Percentiles rank a stretch among this genome's conserved stretches.
These are phyloP conservation scores for Dactylonectria estremocensis DNA, from an alignment of 2,329 filamentous ascomycete genomes.

Conservation along the genomic window DNA sequence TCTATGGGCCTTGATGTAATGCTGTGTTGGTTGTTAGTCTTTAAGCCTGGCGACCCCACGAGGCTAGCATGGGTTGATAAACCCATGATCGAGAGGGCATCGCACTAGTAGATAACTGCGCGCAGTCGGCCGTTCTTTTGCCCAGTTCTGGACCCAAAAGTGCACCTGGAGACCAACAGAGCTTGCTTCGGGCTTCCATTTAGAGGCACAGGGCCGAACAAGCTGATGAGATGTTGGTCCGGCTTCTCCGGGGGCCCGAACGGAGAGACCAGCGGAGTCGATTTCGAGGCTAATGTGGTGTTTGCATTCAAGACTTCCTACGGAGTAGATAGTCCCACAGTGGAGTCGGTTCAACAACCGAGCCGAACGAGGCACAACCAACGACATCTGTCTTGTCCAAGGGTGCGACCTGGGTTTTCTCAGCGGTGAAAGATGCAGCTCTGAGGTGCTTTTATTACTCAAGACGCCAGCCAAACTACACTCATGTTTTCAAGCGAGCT, in stretches of 20 bases:
- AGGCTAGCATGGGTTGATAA: constrained; percentile 14
- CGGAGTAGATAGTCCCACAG: too few species aligned
- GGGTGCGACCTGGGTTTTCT: neutral
- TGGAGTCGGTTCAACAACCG: neutral
- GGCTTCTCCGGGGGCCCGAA: constrained; percentile 10
- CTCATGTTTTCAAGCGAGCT: constrained; percentile 1
- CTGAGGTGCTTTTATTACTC: neutral
- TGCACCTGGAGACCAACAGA: constrained; percentile 5
- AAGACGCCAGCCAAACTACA: neutral
- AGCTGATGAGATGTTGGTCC: constrained; percentile 4
- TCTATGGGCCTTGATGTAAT: constrained; percentile 6
- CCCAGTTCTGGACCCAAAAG: too few species aligned
- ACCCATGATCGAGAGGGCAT: constrained; percentile 19
- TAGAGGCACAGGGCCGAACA: constrained; percentile 2
- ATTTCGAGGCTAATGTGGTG: too few species aligned
- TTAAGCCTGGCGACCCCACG: constrained; percentile 13
- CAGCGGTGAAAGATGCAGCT: neutral
- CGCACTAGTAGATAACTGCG: neutral
- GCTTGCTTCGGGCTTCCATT: neutral
- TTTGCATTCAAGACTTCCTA: too few species aligned
- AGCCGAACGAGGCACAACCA: neutral
- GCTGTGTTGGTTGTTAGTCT: constrained; percentile 26
- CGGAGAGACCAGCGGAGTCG: too few species aligned
- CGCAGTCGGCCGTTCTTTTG: constrained; percentile 14
- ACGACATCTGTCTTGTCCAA: neutral